phyloP scores from a whole-genome alignment of 208 protist species.

The Trypanosoma grayi region DNA sequence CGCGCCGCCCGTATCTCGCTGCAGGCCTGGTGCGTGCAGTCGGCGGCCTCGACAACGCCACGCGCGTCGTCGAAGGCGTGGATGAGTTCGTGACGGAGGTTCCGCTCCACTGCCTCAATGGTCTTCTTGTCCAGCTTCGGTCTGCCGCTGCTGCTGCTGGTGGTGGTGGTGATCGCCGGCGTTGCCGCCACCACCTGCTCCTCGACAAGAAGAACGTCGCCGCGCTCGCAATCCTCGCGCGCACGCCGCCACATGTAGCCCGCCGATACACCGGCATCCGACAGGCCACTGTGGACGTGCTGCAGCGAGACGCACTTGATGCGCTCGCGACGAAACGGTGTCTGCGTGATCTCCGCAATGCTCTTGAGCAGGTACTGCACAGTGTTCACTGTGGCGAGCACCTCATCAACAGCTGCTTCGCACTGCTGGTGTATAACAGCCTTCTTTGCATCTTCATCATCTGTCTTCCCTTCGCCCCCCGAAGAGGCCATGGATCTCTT shows the following conservation, averaged over 20 bases:
- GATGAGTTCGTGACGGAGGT: slow-evolving; percentile 93
- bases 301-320: slow-evolving; percentile 66
- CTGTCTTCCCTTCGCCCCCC: background rate
- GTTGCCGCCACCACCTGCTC: slow-evolving; percentile 31
- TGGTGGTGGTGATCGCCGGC: no score
- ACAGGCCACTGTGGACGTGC: background rate
- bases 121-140: slow-evolving; percentile 5
- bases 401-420: slow-evolving; percentile 65
- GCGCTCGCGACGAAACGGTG: slow-evolving; percentile 53
- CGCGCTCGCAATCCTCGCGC: slow-evolving; percentile 51
- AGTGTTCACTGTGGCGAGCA: slow-evolving; percentile 74
- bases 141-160: no score
- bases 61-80: slow-evolving; percentile 94
- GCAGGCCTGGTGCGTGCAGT: slow-evolving; percentile 93
- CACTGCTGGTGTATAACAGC: slow-evolving; percentile 30
- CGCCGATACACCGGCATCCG: slow-evolving; percentile 32
- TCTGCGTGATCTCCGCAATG: slow-evolving; percentile 64
- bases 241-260: slow-evolving; percentile 80
- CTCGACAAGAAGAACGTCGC: slow-evolving; percentile 77
- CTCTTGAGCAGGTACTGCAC: slow-evolving; percentile 81
- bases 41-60: slow-evolving; percentile 77
- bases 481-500: background rate
- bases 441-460: background rate
- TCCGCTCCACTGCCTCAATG: slow-evolving; percentile 46
- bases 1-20: slow-evolving; percentile 93